phyloP scores from a whole-genome alignment of 495 filamentous ascomycete genomes.

The Neurospora hispaniola region DNA sequence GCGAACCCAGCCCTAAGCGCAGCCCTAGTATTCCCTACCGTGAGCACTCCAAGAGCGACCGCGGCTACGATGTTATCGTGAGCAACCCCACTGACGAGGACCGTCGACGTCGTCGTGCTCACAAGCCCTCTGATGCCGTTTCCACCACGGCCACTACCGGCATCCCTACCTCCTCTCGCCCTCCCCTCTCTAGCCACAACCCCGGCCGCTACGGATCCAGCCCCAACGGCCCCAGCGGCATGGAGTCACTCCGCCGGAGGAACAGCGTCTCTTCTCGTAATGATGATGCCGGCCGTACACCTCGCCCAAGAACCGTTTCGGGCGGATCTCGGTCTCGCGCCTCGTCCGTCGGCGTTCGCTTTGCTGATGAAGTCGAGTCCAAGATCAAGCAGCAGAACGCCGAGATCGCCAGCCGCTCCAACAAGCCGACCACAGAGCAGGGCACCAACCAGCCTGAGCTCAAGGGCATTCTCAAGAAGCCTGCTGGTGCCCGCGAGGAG shows the following conservation, averaged over 20 bases:
- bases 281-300: constrained; percentile 4
- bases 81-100: not conserved
- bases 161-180: not conserved
- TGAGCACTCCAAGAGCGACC: constrained; percentile 14
- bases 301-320: constrained; percentile 8
- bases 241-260: not conserved
- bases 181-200: not conserved
- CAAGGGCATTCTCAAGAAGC: constrained; percentile 26
- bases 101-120: not conserved
- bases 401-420: constrained; percentile 26
- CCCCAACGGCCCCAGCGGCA: not conserved
- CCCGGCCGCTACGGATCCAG: not conserved
- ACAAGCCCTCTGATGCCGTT: not conserved
- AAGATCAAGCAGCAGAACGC: constrained; percentile 21
- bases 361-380: constrained; percentile 22
- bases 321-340: not conserved
- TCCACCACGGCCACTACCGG: not conserved
- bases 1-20: constrained; percentile 1
- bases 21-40: not conserved
- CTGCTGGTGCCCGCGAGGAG: not conserved
- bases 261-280: not conserved
- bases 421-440: constrained; percentile 12
- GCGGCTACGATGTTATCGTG: not conserved
- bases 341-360: constrained; percentile 9
- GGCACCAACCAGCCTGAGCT: not conserved